Base-by-base conservation (phyloP, 139 green algal genomes). In the Pleodorina starrii region DNA sequence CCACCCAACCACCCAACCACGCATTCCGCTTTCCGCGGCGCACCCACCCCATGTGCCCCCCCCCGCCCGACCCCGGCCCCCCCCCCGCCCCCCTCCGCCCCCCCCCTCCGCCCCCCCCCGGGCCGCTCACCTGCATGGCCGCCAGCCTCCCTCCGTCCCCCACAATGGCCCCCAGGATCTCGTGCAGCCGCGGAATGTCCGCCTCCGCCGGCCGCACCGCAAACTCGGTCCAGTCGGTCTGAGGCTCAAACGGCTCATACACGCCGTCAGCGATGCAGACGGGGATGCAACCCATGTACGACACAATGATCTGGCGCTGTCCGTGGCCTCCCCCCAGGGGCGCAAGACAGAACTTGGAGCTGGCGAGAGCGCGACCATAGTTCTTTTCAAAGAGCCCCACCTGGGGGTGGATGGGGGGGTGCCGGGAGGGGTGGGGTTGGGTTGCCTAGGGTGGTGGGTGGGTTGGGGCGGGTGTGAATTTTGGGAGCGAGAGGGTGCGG, bases 281-380 rank as follows among this genome's bases (percentile, higher is more conserved):
- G 0, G 90, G 90, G 2, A 93, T 40, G 82, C 90, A 93, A 23
- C 90, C 90, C 81, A 91, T 89, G 63, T 84, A 85, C 5, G 76
- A 83, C n/a, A 90, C 89, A 25, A 92, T 74, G 35, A 90, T 85
- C 60, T 92, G 87, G 19, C 89, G 84, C 66, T 92, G 87, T 0
- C 89, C 89, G 43, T 92, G 89, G 16, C 89, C 89, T 0, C 83
- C 89, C 17, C 89, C 89, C 46, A 84, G 75, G 2, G 84, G 88
- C 51, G 88, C 88, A 6, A 88, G 71, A 42, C 88, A 91, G 79
- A 79, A 91, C 5, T 27, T 35, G 59, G 23, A 57, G 51, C 3
- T 35, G n/a, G 44, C 46, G 19, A 79, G 66, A 7, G 23, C 32
- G 1, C 5, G 29, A 66, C 66, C 66, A 66, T 80, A 88, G 1